phyloP scores from a whole-genome alignment of 192 early-diverging fungal species.

The Entomortierella beljakovae region DNA sequence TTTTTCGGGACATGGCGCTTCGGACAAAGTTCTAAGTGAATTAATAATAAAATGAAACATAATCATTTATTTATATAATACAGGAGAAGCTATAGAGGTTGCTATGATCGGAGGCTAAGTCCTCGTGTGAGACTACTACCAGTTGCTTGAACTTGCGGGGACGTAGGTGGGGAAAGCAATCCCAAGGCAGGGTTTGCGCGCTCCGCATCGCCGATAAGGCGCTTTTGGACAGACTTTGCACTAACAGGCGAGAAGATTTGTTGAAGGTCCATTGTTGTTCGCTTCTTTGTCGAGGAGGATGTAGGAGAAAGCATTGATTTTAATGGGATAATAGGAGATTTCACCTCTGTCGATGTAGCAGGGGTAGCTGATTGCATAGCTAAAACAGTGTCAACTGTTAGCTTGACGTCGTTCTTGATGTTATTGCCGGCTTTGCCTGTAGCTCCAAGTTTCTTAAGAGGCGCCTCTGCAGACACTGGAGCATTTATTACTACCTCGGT shows the following conservation, averaged over 20 bases:
- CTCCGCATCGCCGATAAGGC: neutral
- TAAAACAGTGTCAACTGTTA: conserved; percentile 13
- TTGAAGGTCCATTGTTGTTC: conserved; percentile 29
- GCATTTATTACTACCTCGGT: neutral
- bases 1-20: conserved; percentile 1
- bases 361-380: neutral
- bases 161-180: conserved; percentile 34
- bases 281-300: conserved; percentile 38
- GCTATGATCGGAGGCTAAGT: conserved; percentile 32
- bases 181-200: conserved; percentile 38
- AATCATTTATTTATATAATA: neutral
- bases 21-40: neutral
- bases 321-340: conserved; percentile 1
- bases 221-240: neutral
- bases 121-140: conserved; percentile 19
- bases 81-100: neutral
- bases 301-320: conserved; percentile 37
- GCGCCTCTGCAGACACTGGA: neutral
- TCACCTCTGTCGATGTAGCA: neutral
- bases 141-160: neutral
- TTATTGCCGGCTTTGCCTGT: neutral
- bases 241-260: conserved; percentile 32
- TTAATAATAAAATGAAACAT: no score
- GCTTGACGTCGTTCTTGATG: conserved; percentile 1
- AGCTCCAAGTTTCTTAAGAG: neutral